A percentile compares a stretch with the other conserved stretches of the same genome.
Conservation (phyloP, 495 filamentous ascomycete genomes). For the Annulohypoxylon nitens region DNA sequence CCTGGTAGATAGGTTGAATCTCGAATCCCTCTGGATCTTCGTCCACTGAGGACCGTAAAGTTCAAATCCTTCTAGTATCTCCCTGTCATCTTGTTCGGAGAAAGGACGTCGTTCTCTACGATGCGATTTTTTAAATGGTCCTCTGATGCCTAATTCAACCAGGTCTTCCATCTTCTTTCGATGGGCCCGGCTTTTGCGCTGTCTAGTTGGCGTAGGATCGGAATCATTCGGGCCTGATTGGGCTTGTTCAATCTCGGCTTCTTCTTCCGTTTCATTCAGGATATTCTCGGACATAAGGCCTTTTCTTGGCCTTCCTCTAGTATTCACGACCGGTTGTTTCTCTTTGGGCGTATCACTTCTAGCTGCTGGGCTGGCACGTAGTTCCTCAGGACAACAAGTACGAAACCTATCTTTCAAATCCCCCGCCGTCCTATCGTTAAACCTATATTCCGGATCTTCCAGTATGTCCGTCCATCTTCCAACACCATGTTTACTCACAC, state of each 20-base stretch:
- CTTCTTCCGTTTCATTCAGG: conserved; percentile 57
- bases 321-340: conserved; percentile 38
- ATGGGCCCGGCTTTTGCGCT: conserved; percentile 64
- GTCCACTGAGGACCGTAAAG: conserved; percentile 85
- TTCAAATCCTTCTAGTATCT: conserved; percentile 80
- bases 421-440: conserved; percentile 79
- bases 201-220: conserved; percentile 47
- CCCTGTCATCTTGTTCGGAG: conserved; percentile 79
- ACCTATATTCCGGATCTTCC: conserved; percentile 77
- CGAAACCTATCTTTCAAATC: conserved; percentile 91
- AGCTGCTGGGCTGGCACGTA: conserved; percentile 52
- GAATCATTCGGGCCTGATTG: conserved; percentile 47
- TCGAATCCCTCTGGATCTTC: conserved; percentile 78
- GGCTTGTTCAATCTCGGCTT: conserved; percentile 37
- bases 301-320: conserved; percentile 46
- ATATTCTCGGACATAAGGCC: conserved; percentile 63
- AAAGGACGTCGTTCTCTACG: conserved; percentile 73
- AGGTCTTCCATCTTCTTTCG: conserved; percentile 69
- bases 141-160: conserved; percentile 67
- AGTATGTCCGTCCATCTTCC: conserved; percentile 90
- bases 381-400: conserved; percentile 76
- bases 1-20: conserved; percentile 73
- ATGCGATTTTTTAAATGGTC: conserved; percentile 66
- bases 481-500: conserved; percentile 84
- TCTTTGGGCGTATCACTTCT: conserved; percentile 35